A percentile compares a stretch with the other conserved stretches of the same genome.
Conservation (phyloP, 306 rosid genomes). For the Sophora flavescens region DNA sequence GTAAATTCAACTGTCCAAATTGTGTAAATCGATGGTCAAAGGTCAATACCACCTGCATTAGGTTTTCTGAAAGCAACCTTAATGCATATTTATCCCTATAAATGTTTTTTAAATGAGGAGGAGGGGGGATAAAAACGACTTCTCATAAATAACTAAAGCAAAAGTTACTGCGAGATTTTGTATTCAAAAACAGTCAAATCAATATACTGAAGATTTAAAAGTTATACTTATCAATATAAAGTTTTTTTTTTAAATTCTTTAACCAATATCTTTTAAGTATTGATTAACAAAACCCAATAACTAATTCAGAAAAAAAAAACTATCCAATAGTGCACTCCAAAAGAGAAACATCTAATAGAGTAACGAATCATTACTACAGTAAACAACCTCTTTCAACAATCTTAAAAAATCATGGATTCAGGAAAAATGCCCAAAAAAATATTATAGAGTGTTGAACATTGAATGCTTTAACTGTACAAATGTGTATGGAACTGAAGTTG, state of each 20-base stretch:
- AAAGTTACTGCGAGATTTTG: no score
- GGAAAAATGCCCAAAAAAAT: background rate
- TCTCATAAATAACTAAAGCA: background rate
- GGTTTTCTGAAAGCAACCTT: background rate
- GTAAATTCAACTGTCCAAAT: background rate
- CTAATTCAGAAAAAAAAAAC: background rate
- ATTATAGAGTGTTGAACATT: background rate
- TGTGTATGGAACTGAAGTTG: slow-evolving; percentile 11
- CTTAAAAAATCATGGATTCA: background rate
- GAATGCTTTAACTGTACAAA: slow-evolving; percentile 14
- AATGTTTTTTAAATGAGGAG: background rate
- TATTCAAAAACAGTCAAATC: no score
- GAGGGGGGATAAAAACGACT: background rate
- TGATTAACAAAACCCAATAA: background rate
- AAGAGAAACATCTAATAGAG: background rate
- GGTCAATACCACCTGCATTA: background rate
- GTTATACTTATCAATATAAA: no score
- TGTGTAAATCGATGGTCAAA: background rate
- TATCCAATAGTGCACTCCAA: background rate
- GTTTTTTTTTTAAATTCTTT: no score
- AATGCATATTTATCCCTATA: background rate
- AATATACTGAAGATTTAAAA: no score
- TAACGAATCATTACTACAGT: background rate
- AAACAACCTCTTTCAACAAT: background rate
- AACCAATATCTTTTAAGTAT: no score